A percentile compares a stretch with the other conserved stretches of the same genome.
These are phyloP conservation scores for Candida frijolesensis DNA, from an alignment of 1,139 yeast genomes.

Conservation along the genomic window DNA sequence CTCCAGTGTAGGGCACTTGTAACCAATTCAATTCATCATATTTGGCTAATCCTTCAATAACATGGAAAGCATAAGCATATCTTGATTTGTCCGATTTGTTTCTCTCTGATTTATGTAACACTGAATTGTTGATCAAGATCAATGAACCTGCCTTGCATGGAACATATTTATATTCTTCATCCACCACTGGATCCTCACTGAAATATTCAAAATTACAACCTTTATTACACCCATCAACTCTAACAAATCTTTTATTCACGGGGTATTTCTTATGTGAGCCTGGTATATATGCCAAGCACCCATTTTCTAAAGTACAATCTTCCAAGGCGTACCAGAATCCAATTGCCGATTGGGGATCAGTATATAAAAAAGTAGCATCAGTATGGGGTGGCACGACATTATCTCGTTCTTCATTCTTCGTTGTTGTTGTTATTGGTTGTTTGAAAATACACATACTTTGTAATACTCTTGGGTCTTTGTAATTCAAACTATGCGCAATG, in stretches of 20 bases:
- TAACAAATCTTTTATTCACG: constrained; percentile 66
- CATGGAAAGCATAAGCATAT: constrained; percentile 79
- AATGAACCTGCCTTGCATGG: constrained; percentile 74
- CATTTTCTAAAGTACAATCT: constrained; percentile 68
- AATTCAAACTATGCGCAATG: constrained; percentile 56
- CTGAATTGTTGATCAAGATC: constrained; percentile 68
- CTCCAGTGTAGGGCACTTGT: constrained; percentile 66
- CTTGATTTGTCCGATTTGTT: constrained; percentile 60
- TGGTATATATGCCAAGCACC: constrained; percentile 73
- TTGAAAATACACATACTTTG: constrained; percentile 83
- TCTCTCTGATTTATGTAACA: constrained; percentile 69
- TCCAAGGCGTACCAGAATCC: constrained; percentile 88
- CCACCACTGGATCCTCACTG: constrained; percentile 24
- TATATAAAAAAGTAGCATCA: constrained; percentile 73
- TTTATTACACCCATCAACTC: constrained; percentile 45
- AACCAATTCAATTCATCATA: constrained; percentile 75
- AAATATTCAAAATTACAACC: constrained; percentile 55
- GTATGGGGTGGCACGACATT: constrained; percentile 78
- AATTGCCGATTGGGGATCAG: constrained; percentile 69
- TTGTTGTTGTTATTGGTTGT: constrained; percentile 49
- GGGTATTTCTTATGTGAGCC: constrained; percentile 68
- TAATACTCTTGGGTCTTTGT: constrained; percentile 66
- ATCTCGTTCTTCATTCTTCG: constrained; percentile 44
- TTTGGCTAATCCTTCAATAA: constrained; percentile 62
- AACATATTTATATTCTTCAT: constrained; percentile 47